Conservation (phyloP, 441 rosid species). For the Biscutella laevigata region DNA sequence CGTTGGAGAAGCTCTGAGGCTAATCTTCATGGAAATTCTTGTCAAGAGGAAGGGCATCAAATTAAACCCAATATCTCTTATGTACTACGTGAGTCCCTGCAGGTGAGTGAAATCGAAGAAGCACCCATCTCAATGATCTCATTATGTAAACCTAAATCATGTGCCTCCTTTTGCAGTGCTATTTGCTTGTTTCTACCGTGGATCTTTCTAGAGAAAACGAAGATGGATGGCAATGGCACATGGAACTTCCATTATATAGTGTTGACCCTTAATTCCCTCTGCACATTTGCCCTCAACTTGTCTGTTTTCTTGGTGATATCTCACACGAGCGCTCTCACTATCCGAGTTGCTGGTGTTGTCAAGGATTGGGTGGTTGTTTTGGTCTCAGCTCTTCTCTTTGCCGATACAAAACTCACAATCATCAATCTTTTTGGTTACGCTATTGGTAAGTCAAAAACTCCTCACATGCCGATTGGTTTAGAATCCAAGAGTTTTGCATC, state of each 20-base stretch:
- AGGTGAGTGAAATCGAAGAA: conserved; percentile 35
- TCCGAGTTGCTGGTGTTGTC: conserved; percentile 83
- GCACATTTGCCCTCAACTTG: conserved; percentile 93
- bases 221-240: conserved; percentile 63
- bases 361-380: conserved; percentile 84
- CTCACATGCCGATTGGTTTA: too few relatives aligned
- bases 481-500: too few relatives aligned
- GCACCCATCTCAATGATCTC: neutral
- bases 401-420: conserved; percentile 61
- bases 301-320: conserved; percentile 95
- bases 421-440: conserved; percentile 68
- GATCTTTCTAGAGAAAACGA: conserved; percentile 86
- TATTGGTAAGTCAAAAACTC: conserved; percentile 41
- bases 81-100: conserved; percentile 96
- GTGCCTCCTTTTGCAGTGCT: conserved; percentile 48
- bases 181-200: conserved; percentile 81
- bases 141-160: neutral
- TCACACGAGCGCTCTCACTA: conserved; percentile 91
- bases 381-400: conserved; percentile 65
- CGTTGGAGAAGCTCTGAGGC: conserved; percentile 85
- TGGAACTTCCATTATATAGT: conserved; percentile 65
- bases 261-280: conserved; percentile 67
- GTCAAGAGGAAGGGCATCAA: conserved; percentile 93
- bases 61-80: conserved; percentile 74
- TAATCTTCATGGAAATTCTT: conserved; percentile 86